A percentile compares a stretch with the other conserved stretches of the same genome.
These are phyloP conservation scores for Lycium ferocissimum DNA, from an alignment of 257 asterid genomes.

Conservation along the genomic window DNA sequence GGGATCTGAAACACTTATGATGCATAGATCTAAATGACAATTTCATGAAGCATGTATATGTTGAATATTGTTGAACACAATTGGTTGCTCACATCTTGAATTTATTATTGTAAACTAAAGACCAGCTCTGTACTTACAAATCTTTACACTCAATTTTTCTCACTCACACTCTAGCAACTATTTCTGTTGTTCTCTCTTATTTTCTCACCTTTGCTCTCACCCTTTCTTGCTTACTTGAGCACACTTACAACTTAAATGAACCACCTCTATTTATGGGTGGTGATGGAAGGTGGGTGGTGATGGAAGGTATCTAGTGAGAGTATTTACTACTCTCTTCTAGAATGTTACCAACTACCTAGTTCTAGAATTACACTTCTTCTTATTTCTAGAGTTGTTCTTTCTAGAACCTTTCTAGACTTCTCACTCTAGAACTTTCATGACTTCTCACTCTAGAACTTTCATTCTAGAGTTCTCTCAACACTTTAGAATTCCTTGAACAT, in stretches of 20 bases:
- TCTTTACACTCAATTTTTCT: neutral
- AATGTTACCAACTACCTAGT: constrained; percentile 8
- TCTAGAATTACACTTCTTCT: constrained; percentile 7
- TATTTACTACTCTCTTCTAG: neutral
- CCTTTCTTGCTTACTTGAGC: neutral
- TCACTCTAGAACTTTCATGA: neutral
- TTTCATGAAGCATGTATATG: constrained; percentile 16
- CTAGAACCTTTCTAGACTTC: neutral
- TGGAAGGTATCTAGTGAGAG: neutral
- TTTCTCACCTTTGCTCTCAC: neutral
- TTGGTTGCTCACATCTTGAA: neutral
- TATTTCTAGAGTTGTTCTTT: constrained; percentile 14
- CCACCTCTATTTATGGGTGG: neutral
- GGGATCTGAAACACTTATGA: neutral
- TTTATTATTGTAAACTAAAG: neutral
- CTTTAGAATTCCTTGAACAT: neutral
- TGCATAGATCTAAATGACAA: neutral
- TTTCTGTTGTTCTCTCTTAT: constrained; percentile 15
- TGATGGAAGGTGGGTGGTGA: neutral
- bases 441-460: neutral
- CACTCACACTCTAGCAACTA: neutral
- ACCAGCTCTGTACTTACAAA: neutral
- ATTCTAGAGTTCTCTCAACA: neutral
- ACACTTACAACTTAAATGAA: constrained; percentile 18
- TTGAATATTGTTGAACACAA: neutral